Evolutionary conservation across 1,139 yeast species (phyloP).

Genomic region (Nakaseomyces delphensis): DNA sequence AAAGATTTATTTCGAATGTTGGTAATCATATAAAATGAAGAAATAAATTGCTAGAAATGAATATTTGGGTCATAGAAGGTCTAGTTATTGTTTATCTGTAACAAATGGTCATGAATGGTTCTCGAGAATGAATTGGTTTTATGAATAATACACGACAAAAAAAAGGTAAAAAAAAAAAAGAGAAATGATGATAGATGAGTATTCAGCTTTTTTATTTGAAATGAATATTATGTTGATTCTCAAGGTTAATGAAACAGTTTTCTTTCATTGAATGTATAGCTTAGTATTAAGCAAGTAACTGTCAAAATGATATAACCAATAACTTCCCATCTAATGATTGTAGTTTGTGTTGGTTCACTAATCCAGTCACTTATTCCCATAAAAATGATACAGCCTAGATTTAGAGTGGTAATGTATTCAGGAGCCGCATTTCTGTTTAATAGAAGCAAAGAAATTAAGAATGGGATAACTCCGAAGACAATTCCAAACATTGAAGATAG

Average conservation of each 20-base stretch:
- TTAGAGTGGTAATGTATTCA: slow-evolving; percentile 23
- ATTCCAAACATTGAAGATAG: slow-evolving; percentile 18
- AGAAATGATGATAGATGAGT: background rate
- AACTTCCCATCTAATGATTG: slow-evolving; percentile 29
- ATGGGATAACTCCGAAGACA: slow-evolving; percentile 22
- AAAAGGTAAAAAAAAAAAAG: background rate
- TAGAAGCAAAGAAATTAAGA: slow-evolving; percentile 17
- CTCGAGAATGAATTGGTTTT: background rate
- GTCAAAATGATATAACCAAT: slow-evolving; percentile 25
- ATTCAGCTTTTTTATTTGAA: background rate
- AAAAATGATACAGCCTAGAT: slow-evolving; percentile 23
- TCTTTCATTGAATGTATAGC: slow-evolving; percentile 12
- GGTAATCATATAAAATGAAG: background rate
- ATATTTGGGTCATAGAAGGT: slow-evolving; percentile 2
- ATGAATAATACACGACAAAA: background rate
- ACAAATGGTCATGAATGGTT: background rate
- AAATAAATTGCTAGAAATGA: background rate
- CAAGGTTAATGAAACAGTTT: slow-evolving; percentile 3
- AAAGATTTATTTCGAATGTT: background rate
- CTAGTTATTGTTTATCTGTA: background rate
- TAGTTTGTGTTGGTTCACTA: slow-evolving; percentile 23
- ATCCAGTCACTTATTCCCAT: slow-evolving; percentile 29
- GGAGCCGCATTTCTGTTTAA: slow-evolving; percentile 21
- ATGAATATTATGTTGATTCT: background rate
- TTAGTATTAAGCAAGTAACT: slow-evolving; percentile 20